Conservation (phyloP, 1,139 yeast genomes). For the Hyphopichia pseudoburtonii region DNA sequence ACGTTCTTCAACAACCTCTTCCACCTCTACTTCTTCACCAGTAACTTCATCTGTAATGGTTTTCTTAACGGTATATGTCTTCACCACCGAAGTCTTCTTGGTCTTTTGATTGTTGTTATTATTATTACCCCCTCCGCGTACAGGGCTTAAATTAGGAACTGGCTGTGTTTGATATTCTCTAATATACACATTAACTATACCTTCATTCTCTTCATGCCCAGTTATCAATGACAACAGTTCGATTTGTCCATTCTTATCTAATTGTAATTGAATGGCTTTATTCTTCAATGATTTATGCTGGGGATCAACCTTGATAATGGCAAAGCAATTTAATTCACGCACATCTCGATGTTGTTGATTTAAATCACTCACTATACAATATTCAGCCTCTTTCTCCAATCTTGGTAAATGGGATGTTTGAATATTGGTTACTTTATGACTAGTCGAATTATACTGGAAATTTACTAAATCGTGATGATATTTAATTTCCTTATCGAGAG, state of each 20-base stretch:
- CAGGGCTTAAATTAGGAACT: constrained; percentile 3
- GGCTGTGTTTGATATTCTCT: constrained; percentile 1
- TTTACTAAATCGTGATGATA: too few relatives aligned
- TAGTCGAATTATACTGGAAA: too few relatives aligned
- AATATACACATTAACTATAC: neutral
- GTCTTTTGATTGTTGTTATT: neutral
- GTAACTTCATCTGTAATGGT: neutral
- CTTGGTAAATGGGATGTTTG: too few relatives aligned
- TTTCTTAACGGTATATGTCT: neutral
- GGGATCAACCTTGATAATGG: neutral
- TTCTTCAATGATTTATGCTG: neutral
- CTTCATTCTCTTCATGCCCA: neutral
- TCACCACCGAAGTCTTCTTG: neutral
- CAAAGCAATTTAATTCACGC: constrained; percentile 1
- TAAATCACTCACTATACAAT: constrained; percentile 2
- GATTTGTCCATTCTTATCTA: constrained; percentile 1
- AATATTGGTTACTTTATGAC: too few relatives aligned
- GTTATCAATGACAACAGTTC: neutral
- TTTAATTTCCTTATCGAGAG: too few relatives aligned
- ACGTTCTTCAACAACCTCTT: constrained; percentile 12
- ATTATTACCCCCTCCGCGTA: neutral
- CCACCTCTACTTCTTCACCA: constrained; percentile 2
- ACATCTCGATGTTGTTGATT: too few relatives aligned
- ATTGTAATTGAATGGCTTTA: constrained; percentile 1
- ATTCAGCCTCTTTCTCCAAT: neutral